Evolutionary conservation across 208 protist genomes (phyloP), one percentile per base, ranked within the genome.

Genomic region (Trypanosomatidae sp.): DNA sequence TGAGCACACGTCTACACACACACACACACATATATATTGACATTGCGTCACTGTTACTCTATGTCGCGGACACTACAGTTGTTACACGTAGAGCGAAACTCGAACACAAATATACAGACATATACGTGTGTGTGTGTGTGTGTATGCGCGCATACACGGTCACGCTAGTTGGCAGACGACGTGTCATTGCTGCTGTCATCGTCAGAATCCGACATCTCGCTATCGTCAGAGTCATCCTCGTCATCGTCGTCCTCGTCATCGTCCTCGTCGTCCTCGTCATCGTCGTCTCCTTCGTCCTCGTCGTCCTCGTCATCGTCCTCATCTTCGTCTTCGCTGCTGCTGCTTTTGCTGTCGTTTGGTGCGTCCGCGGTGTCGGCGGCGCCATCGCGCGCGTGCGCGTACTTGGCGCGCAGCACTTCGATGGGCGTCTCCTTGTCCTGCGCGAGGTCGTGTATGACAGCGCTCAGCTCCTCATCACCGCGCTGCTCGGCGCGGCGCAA

Each of bases 341-440:
- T 47, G 18, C 55, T 43, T 15, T 57, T 49, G 25, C 50, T 49
- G n/a, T 65, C 58, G 7, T 64, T 53, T n/a, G n/a, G n/a, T n/a
- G n/a, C n/a, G n/a, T n/a, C n/a, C n/a, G n/a, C n/a, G n/a, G n/a
- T n/a, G n/a, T n/a, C n/a, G n/a, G n/a, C 49, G 13, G 10, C 26
- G 18, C 32, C 33, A 4, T n/a, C 11, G n/a, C n/a, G 11, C 11
- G 11, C 30, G 19, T 46, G 70, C 1, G 47, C 58, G 53, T 93
- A 93, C 56, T 69, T 78, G 25, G 61, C 59, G 4, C 67, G 60
- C 2, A 93, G 68, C 47, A 88, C 71, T 33, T 93, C 80, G 8
- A 93, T 27, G 4, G 85, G 70, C 8, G 89, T 79, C 8, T 75
- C 75, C 48, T 74, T 82, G n/a, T 93, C 80, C 47, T 61, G 70